Conservation (phyloP, 1,284 basidiomycete genomes). For the Microbotryum intermedium region DNA sequence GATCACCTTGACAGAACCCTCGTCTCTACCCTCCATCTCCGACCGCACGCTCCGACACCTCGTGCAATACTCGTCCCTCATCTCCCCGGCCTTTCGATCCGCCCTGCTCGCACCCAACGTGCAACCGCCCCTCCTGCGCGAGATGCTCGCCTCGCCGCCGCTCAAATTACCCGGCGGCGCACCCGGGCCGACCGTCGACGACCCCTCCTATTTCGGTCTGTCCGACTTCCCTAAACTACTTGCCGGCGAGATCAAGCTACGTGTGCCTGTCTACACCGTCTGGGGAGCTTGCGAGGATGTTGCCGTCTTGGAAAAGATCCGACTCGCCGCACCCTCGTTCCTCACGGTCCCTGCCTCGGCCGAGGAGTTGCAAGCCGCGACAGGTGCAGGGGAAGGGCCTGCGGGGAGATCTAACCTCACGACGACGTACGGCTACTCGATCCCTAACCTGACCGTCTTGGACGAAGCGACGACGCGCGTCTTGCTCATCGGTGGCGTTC, state of each 20-base stretch:
- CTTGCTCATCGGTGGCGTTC: constrained; percentile 85
- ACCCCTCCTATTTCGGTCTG: constrained; percentile 46
- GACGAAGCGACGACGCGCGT: constrained; percentile 89
- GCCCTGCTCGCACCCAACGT: constrained; percentile 47
- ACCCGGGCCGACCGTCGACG: constrained; percentile 39
- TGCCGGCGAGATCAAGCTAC: constrained; percentile 67
- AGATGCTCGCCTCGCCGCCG: constrained; percentile 29
- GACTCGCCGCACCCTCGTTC: constrained; percentile 29
- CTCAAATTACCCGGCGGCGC: constrained; percentile 48
- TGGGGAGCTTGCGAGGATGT: constrained; percentile 99
- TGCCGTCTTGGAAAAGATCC: constrained; percentile 51
- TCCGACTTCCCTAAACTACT: constrained; percentile 91
- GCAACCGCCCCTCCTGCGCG: constrained; percentile 26
- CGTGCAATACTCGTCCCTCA: constrained; percentile 94
- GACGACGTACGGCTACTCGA: constrained; percentile 30
- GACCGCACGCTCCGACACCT: constrained; percentile 72
- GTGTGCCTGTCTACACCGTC: constrained; percentile 89
- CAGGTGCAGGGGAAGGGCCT: not conserved
- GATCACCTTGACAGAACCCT: constrained; percentile 17
- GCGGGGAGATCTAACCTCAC: not conserved
- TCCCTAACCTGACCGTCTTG: constrained; percentile 75
- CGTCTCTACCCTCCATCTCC: constrained; percentile 32
- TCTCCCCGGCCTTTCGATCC: constrained; percentile 68
- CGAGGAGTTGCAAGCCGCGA: not conserved
- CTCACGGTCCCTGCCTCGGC: constrained; percentile 9